Conservation (phyloP, 2,329 filamentous ascomycete species). For the Mariannaea sp. region DNA sequence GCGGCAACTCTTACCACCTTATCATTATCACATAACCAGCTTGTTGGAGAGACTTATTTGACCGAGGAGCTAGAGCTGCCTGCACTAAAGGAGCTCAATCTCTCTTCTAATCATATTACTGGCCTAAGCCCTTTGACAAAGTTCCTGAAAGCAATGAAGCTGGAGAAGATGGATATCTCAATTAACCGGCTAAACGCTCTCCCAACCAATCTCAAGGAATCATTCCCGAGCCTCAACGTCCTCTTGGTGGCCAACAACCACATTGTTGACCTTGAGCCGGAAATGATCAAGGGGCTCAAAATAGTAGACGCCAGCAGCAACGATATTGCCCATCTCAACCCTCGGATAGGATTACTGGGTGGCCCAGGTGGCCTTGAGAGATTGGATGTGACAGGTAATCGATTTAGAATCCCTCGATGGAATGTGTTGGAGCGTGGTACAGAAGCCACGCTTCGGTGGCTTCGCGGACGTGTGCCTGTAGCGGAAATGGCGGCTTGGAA, state of each 20-base stretch:
- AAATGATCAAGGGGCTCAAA: conserved; percentile 73
- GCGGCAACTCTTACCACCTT: conserved; percentile 72
- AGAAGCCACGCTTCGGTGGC: conserved; percentile 79
- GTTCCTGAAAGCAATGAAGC: conserved; percentile 71
- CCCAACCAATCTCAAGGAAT: conserved; percentile 63
- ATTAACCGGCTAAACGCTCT: conserved; percentile 79
- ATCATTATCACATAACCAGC: conserved; percentile 75
- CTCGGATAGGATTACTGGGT: conserved; percentile 77
- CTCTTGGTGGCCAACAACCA: conserved; percentile 81
- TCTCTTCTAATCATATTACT: conserved; percentile 75
- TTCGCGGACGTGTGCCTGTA: conserved; percentile 74
- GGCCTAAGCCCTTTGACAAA: conserved; percentile 68
- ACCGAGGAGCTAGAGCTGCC: conserved; percentile 70
- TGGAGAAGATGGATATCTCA: conserved; percentile 80
- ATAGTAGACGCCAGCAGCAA: conserved; percentile 74
- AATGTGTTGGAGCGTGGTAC: conserved; percentile 86
- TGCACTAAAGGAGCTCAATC: conserved; percentile 74
- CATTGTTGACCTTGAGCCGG: conserved; percentile 72
- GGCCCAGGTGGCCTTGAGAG: conserved; percentile 63
- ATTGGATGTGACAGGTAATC: conserved; percentile 82
- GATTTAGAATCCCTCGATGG: conserved; percentile 85
- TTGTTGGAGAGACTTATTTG: conserved; percentile 69
- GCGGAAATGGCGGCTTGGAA: conserved; percentile 63
- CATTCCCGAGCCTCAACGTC: conserved; percentile 72
- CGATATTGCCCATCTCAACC: conserved; percentile 80